A percentile compares a stretch with the other conserved stretches of the same genome.
These are phyloP conservation scores for Vitis rupestris DNA, from an alignment of 164 flowering plant species.

Conservation along the genomic window DNA sequence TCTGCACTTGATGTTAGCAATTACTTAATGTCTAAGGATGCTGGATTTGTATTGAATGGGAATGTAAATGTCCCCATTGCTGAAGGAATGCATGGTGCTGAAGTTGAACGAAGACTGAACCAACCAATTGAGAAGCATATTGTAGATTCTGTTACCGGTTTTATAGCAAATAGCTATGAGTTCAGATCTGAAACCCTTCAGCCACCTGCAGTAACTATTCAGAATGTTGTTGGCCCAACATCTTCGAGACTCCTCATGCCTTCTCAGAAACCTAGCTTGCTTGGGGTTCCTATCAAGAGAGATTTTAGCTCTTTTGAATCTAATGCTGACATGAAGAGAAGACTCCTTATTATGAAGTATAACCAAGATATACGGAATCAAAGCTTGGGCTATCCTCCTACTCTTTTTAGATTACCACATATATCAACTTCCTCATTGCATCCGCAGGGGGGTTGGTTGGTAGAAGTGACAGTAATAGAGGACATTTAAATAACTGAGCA, in stretches of 20 bases:
- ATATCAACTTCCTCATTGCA: slow-evolving; percentile 25
- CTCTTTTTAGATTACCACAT: slow-evolving; percentile 43
- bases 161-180: slow-evolving; percentile 32
- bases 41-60: slow-evolving; percentile 61
- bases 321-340: slow-evolving; percentile 42
- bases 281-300: slow-evolving; percentile 58
- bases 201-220: slow-evolving; percentile 28
- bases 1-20: too few relatives aligned
- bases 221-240: slow-evolving; percentile 27
- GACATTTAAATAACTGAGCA: slow-evolving; percentile 27
- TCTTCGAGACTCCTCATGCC: slow-evolving; percentile 35
- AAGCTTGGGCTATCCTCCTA: slow-evolving; percentile 47
- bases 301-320: slow-evolving; percentile 41
- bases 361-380: slow-evolving; percentile 41
- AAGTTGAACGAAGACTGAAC: slow-evolving; percentile 60
- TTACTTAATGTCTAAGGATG: slow-evolving; percentile 45
- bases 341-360: slow-evolving; percentile 37
- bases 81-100: slow-evolving; percentile 78
- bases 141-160: slow-evolving; percentile 26
- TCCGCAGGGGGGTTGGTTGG: slow-evolving; percentile 56
- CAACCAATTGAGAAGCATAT: slow-evolving; percentile 45
- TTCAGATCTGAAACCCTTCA: slow-evolving; percentile 44
- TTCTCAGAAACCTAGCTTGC: slow-evolving; percentile 65
- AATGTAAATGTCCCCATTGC: slow-evolving; percentile 44
- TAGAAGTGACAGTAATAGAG: slow-evolving; percentile 46